Base-by-base conservation (phyloP, 805 yeast genomes). In the Torulaspora gathmanii region DNA sequence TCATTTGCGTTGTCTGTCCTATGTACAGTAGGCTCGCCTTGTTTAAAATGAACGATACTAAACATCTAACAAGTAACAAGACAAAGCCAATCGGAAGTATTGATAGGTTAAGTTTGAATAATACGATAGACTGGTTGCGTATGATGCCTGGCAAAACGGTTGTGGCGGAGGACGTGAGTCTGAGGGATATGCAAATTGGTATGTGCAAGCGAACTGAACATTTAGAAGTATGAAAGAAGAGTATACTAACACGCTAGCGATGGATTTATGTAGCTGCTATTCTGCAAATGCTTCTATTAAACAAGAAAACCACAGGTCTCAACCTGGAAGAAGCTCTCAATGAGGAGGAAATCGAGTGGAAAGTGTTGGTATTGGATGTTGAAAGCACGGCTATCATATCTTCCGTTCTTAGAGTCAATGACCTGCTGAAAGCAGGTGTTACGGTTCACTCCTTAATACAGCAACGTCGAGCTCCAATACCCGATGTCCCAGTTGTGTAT, bases 401-500 rank as follows among this genome's bases (percentile, higher is more conserved):
- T 2, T 85, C 95, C 5, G 91, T 93, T n/a, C 68, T 93, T 45
- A 73, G 98, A 47, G 96, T 91, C 50, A 88, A 88, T 56, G 99
- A 95, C 63, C 72, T 93, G 53, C 74, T 93, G 55, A 80, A 83
- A 54, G 86, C 87, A 60, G 99, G 99, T 8, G 82, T 93, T 45
- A 93, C 99, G 0, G 83, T 89, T 58, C 98, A 93, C 61, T 74
- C 91, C 47, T 67, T 85, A 40, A 79, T 91, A 44, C 72, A 73
- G 44, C 73, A 88, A 37, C 78, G 76, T 46, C 73, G 99, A 50
- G 79, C 90, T n/a, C 77, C 91, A 1, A 73, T 93, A 41, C 90
- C 95, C 1, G 99, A 93, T 57, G 98, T 91, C 11, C 97, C 98
- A 0, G 98, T 81, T 3, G 79, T 93, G 37, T 93, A 93, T 67